Percentiles rank a stretch among this genome's conserved stretches.
Evolutionary conservation across 345 rosid genomes (phyloP).

Genomic region (Hypericum perforatum): DNA sequence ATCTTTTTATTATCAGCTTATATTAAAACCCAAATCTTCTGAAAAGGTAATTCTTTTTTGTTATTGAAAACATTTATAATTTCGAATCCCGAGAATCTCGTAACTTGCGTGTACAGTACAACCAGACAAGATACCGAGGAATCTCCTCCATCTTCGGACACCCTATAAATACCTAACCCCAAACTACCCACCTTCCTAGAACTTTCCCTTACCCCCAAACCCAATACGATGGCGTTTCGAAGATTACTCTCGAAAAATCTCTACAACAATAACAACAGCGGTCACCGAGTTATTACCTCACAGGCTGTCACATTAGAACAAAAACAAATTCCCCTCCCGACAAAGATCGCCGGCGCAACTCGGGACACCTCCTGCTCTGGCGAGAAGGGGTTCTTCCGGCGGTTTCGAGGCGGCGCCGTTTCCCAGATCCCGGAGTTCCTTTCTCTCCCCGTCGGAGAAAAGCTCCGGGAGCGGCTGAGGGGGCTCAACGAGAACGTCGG

Average conservation of each 20-base stretch:
- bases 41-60: too few relatives aligned
- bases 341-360: slow-evolving; percentile 3
- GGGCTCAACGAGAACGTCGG: slow-evolving; percentile 10
- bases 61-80: too few relatives aligned
- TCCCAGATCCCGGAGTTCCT: slow-evolving; percentile 23
- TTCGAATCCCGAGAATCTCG: too few relatives aligned
- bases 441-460: slow-evolving; percentile 39
- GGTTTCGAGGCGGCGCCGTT: slow-evolving; percentile 25
- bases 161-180: too few relatives aligned
- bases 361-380: slow-evolving; percentile 24
- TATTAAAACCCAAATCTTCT: too few relatives aligned
- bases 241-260: slow-evolving; percentile 29
- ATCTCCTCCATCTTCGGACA: too few relatives aligned
- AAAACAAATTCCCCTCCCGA: neutral
- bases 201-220: neutral
- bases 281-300: slow-evolving; percentile 13
- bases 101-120: too few relatives aligned
- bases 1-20: too few relatives aligned
- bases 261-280: slow-evolving; percentile 5
- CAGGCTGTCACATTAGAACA: slow-evolving; percentile 17
- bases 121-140: too few relatives aligned
- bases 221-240: slow-evolving; percentile 42
- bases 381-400: slow-evolving; percentile 28
- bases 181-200: neutral
- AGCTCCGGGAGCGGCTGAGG: slow-evolving; percentile 36